Evolutionary conservation across 2,329 filamentous ascomycete genomes (phyloP), one percentile per base, ranked within the genome.

Genomic region (Colletotrichum sp.): DNA sequence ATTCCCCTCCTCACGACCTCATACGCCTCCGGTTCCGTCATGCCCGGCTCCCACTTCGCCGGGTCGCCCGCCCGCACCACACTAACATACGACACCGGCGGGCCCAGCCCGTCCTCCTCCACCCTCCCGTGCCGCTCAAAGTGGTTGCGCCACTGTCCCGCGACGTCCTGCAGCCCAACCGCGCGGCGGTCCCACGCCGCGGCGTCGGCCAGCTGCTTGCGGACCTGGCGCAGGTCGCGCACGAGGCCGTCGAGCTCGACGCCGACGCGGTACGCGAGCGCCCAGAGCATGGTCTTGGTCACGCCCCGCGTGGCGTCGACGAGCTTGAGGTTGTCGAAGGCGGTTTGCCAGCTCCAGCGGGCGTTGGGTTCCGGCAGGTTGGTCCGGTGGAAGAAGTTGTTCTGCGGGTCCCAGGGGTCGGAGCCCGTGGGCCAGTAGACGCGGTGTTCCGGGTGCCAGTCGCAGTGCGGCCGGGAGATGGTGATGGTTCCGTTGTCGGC

Each of bases 241-340:
- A 64, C 69, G 5, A 82, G 76, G 7, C 72, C 59, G 6, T 58
- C 69, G 26, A 83, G 76, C 6, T 84, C 86, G 59, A 78, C 77
- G 30, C 86, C 86, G 73, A 87, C 81, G 52, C 86, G 85, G 75
- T 82, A 87, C 26, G 82, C 84, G 24, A 86, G 78, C 28, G 83
- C 80, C 67, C 81, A 81, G 71, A 83, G 79, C 74, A 83, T 83
- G 32, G 81, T 34, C 55, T 76, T 76, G 8, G 70, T 76, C 21
- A 64, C 79, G 8, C 55, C 73, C 8, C 79, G 56, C 4, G 28
- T 65, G 3, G 43, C 24, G 69, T 76, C 58, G 55, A 75, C 68
- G 26, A 82, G 65, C 55, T 81, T 70, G 79, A 81, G 13, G 78
- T 76, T 71, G 24, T 59, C 26, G 9, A 81, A 77, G 9, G 81